Evolutionary conservation across 2,329 filamentous ascomycete species (phyloP), one percentile per base, ranked within the genome.

Genomic region (Zalaria obscura): DNA sequence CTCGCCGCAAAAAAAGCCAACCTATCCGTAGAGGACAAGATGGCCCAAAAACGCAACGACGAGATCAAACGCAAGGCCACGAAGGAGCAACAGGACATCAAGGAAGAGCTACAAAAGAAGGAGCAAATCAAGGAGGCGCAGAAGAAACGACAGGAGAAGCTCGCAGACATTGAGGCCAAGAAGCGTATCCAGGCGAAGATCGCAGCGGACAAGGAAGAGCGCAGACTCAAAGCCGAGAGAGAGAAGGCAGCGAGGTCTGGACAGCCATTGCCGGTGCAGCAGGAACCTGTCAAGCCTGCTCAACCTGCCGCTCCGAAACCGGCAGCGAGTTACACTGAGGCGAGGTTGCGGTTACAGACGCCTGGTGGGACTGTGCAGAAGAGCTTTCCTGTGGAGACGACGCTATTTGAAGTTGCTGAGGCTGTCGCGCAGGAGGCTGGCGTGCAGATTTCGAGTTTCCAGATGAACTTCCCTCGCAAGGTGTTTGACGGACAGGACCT

Each of bases 61-160:
- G 70, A 79, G 61, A 82, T 82, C 50, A 81, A 86, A 41, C 73
- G 80, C 59, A 98, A 96, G 68, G 78, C 83, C 39, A 95, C 87
- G 43, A 87, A 83, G 55, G 89, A 98, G 57, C 73, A 74, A 0
- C 85, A 95, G 52, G 87, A 94, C 47, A 69, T 80, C 45, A 95
- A 94, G 66, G 91, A 98, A 59, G 83, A 93, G 47, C 70, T 96
- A 18, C 70, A 79, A 53, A 80, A 80, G 55, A 91, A 93, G 60
- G 84, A 96, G 65, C 85, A 86, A 58, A 76, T 95, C 58, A 94
- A 95, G 63, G 86, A 94, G 52, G 88, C 86, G 0, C 80, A 80
- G 40, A 76, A 78, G 53, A 95, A 95, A 69, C 79, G 80, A 41
- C 76, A 80, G 54, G 91, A 98, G 67, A 95, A 95, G 68, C 67